A percentile compares a stretch with the other conserved stretches of the same genome.
Conservation (phyloP, 352 stramenopile genomes). For the Phytopythium montanum region DNA sequence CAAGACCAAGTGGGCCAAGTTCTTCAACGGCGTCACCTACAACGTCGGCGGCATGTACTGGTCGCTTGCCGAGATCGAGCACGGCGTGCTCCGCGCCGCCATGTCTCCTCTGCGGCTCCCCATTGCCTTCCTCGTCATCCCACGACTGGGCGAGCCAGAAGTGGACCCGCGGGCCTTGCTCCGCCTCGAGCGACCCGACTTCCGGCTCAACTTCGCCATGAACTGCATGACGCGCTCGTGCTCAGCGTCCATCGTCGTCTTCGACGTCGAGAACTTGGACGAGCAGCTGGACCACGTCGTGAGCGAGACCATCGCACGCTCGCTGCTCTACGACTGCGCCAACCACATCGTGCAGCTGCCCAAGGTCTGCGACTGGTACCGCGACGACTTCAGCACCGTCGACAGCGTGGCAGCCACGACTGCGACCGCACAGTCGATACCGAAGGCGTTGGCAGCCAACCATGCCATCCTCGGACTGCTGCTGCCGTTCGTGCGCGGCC, state of each 20-base stretch:
- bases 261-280: slow-evolving; percentile 35
- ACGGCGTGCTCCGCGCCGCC: slow-evolving; percentile 40
- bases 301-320: slow-evolving; percentile 22
- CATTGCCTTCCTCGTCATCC: slow-evolving; percentile 45
- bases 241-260: slow-evolving; percentile 30
- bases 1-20: slow-evolving; percentile 47
- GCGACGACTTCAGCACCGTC: slow-evolving; percentile 32
- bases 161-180: slow-evolving; percentile 16
- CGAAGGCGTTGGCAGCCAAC: slow-evolving; percentile 1
- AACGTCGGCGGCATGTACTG: slow-evolving; percentile 37
- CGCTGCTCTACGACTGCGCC: slow-evolving; percentile 43
- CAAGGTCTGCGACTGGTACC: slow-evolving; percentile 59
- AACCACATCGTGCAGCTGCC: slow-evolving; percentile 40
- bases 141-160: slow-evolving; percentile 27
- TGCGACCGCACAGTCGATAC: not conserved
- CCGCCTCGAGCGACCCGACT: slow-evolving; percentile 29
- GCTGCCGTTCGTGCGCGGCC: slow-evolving; percentile 24
- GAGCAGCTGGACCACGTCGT: slow-evolving; percentile 40
- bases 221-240: slow-evolving; percentile 62
- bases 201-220: slow-evolving; percentile 54
- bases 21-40: slow-evolving; percentile 60
- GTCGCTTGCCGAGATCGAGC: slow-evolving; percentile 55
- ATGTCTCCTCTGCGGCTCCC: slow-evolving; percentile 33
- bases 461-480: slow-evolving; percentile 27
- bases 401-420: not conserved